phyloP scores from a whole-genome alignment of 2,329 filamentous ascomycete species.

The Rhynchosporium secalis region DNA sequence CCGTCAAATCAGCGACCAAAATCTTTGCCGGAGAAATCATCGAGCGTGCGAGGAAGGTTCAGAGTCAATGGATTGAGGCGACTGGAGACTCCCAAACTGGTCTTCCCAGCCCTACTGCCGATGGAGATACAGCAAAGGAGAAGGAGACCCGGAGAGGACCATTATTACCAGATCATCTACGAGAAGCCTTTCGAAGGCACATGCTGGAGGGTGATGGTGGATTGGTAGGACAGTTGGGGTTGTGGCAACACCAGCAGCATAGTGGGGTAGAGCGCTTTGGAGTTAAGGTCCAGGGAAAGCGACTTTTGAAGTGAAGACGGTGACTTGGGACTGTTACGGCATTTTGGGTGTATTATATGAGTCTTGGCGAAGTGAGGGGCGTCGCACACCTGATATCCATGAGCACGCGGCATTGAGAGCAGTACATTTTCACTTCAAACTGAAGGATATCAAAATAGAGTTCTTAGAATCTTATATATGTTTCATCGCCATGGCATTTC shows the following conservation, averaged over 20 bases:
- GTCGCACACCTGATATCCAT: not conserved
- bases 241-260: slow-evolving; percentile 62
- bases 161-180: slow-evolving; percentile 70
- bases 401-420: too few species aligned
- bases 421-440: too few species aligned
- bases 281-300: slow-evolving; percentile 35
- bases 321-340: not conserved
- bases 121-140: slow-evolving; percentile 38
- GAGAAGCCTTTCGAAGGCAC: slow-evolving; percentile 71
- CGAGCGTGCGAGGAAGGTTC: slow-evolving; percentile 68
- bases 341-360: not conserved
- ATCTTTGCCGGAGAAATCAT: slow-evolving; percentile 76
- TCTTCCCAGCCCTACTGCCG: slow-evolving; percentile 46
- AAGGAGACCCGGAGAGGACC: slow-evolving; percentile 52
- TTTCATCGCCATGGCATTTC: too few species aligned
- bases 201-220: slow-evolving; percentile 63
- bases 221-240: slow-evolving; percentile 54
- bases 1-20: slow-evolving; percentile 76
- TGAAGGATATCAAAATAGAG: too few species aligned
- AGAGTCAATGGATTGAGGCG: slow-evolving; percentile 67
- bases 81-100: slow-evolving; percentile 58
- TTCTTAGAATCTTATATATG: too few species aligned
- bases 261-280: slow-evolving; percentile 60
- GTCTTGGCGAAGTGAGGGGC: not conserved
- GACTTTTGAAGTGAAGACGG: slow-evolving; percentile 36